Evolutionary conservation across 2,329 filamentous ascomycete genomes (phyloP).

Genomic region (Plectosphaerella sp.): DNA sequence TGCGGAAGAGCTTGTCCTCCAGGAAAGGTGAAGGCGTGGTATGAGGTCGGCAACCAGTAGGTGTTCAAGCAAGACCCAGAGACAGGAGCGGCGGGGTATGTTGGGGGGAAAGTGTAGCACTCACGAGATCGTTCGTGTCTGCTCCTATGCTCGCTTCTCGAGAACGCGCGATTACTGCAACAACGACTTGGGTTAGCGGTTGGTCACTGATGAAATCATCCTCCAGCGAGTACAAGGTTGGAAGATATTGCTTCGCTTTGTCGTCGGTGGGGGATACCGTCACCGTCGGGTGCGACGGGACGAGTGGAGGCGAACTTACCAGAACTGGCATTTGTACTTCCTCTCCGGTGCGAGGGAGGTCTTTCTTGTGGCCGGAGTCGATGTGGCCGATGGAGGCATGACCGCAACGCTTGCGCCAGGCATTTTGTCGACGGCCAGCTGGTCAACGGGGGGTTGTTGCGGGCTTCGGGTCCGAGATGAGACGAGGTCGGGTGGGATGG

Average conservation of each 20-base stretch:
- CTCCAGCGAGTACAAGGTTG: too few relatives aligned
- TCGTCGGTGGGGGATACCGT: neutral
- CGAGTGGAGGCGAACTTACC: constrained; percentile 25
- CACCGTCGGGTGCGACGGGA: too few relatives aligned
- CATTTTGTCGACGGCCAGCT: constrained; percentile 48
- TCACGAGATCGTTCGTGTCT: constrained; percentile 97
- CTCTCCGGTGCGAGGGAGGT: constrained; percentile 78
- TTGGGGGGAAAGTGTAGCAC: constrained; percentile 36
- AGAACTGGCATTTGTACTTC: constrained; percentile 99
- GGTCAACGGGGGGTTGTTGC: constrained; percentile 1
- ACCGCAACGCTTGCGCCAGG: constrained; percentile 66
- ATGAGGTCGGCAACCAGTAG: too few relatives aligned
- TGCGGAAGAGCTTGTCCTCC: neutral
- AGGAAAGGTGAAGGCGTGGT: too few relatives aligned
- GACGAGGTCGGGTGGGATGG: too few relatives aligned
- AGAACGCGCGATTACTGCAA: constrained; percentile 76
- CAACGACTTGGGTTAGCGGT: neutral
- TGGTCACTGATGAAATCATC: too few relatives aligned
- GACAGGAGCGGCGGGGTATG: neutral
- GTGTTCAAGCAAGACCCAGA: too few relatives aligned
- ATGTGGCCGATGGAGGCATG: constrained; percentile 57
- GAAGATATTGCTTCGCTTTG: too few relatives aligned
- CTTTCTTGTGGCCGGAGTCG: constrained; percentile 72
- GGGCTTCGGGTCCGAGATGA: constrained; percentile 1
- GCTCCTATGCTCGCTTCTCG: constrained; percentile 93